Evolutionary conservation across 345 rosid genomes (phyloP), one percentile per base, ranked within the genome.

Genomic region (Sonneratia alba): DNA sequence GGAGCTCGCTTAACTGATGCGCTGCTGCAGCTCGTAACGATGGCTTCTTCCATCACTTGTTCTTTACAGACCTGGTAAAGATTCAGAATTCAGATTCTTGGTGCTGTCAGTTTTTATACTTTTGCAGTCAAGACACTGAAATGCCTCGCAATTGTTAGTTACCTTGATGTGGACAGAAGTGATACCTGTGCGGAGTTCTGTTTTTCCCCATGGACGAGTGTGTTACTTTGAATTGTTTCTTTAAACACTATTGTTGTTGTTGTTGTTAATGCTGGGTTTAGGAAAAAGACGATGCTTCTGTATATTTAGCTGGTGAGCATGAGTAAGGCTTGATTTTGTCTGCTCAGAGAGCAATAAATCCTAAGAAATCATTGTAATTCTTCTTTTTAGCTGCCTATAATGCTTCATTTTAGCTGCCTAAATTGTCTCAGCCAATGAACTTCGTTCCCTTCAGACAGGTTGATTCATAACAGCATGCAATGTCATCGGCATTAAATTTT

Each of bases 21-120:
- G 27, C 70, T 64, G 68, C 70, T 64, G 21, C 51, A 24, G 36
- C 63, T 65, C 75, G 36, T 36, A 51, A 64, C 75, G 43, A 87
- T 91, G 97, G 88, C 91, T 79, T 85, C 93, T 76, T 88, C 92
- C 13, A 36, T 90, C 78, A 75, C 85, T 0, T 76, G 81, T 70
- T 84, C 96, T 42, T 79, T 88, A 73, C 92, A 85, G 69, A 81
- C 86, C 73, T 81, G 97, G 97, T 92, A 47, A 45, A 13, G 11
- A 36, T 67, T 57, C 42, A 6, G 27, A 68, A 27, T 32, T 70
- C 12, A 36, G 38, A 64, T 78, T 64, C 3, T 65, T 55, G 61
- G 43, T 70, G 21, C 15, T 37, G 43, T 14, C 19, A 14, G 36
- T 48, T 68, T 27, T 68, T 43, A 40, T 7, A 22, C 18, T 11